Evolutionary conservation across 139 green algal genomes (phyloP), one percentile per base, ranked within the genome.

Genomic region (Zygnema cylindricum): DNA sequence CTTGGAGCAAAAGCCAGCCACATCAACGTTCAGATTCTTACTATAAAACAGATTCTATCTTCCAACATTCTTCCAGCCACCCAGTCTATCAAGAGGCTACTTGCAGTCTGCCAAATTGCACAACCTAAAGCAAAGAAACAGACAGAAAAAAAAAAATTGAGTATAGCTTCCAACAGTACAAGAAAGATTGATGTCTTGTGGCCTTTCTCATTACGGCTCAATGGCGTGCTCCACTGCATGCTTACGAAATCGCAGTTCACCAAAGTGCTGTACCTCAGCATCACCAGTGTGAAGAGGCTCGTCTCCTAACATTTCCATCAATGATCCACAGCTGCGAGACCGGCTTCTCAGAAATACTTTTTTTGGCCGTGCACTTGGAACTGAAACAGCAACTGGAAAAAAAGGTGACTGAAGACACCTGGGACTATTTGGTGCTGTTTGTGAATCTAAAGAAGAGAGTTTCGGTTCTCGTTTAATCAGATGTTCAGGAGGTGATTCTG

Each of bases 201-300:
- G n/a, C n/a, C n/a, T n/a, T 63, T 63, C 49, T 63, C 7, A 7
- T 63, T 63, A 63, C 16, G 49, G 7, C 49, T 63, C 49, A 7
- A 33, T 83, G 30, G 43, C 41, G 69, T 83, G 76, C 43, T 83
- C 41, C 76, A 35, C 49, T 49, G 76, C 41, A 33, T 21, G 43
- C 76, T 25, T 49, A 36, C 49, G n/a, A 33, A 0, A 33, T 16
- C 23, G 76, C 43, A 39, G 76, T 35, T 32, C 25, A 0, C 41
- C 23, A 33, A 25, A 83, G 76, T 69, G 76, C 57, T 83, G 76
- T 35, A 54, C 41, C 36, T 69, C 41, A 83, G 76, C 41, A 83
- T 33, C 41, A 41, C 23, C 41, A 83, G 0, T 49, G 49, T 0
- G 76, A 41, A 2, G 30, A 83, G 76, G 32, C 43, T 1, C 41